A percentile compares a stretch with the other conserved stretches of the same genome.
phyloP scores from a whole-genome alignment of 768 basidiomycete species.

The Ramaria sp. region DNA sequence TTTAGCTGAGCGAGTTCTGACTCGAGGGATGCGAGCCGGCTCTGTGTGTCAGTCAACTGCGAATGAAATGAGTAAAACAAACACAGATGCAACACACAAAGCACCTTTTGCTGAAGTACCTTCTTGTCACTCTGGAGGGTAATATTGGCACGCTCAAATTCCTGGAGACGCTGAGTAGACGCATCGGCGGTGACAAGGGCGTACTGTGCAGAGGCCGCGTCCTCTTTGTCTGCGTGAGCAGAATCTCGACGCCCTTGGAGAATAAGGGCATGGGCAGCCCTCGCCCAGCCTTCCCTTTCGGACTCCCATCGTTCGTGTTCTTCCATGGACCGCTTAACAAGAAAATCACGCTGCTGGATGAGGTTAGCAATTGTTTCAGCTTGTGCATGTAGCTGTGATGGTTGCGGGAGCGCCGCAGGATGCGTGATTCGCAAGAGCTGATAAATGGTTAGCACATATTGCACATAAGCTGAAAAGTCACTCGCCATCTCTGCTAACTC shows the following conservation, averaged over 20 bases:
- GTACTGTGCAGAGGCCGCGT: not conserved
- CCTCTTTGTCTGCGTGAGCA: slow-evolving; percentile 23
- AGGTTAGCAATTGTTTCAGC: slow-evolving; percentile 51
- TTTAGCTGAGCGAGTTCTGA: slow-evolving; percentile 52
- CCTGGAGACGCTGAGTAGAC: slow-evolving; percentile 25
- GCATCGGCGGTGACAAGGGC: slow-evolving; percentile 1
- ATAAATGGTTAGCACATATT: slow-evolving; percentile 3
- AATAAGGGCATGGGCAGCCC: slow-evolving; percentile 58
- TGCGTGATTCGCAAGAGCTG: slow-evolving; percentile 20
- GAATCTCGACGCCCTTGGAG: slow-evolving; percentile 32
- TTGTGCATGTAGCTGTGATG: slow-evolving; percentile 39
- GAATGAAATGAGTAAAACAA: slow-evolving; percentile 9
- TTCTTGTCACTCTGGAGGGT: slow-evolving; percentile 51
- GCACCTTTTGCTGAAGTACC: slow-evolving; percentile 48
- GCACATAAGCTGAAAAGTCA: not conserved
- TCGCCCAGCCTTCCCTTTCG: slow-evolving; percentile 53
- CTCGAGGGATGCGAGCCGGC: slow-evolving; percentile 45
- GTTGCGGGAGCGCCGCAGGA: slow-evolving; percentile 12
- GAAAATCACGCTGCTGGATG: slow-evolving; percentile 44
- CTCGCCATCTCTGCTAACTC: slow-evolving; percentile 51
- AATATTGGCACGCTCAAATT: slow-evolving; percentile 39
- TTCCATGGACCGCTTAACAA: slow-evolving; percentile 41
- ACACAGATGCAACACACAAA: slow-evolving; percentile 9
- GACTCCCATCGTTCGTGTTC: slow-evolving; percentile 50
- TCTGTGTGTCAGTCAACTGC: slow-evolving; percentile 50